Conservation (phyloP, 768 basidiomycete species). For the Rhizopogon salebrosus region DNA sequence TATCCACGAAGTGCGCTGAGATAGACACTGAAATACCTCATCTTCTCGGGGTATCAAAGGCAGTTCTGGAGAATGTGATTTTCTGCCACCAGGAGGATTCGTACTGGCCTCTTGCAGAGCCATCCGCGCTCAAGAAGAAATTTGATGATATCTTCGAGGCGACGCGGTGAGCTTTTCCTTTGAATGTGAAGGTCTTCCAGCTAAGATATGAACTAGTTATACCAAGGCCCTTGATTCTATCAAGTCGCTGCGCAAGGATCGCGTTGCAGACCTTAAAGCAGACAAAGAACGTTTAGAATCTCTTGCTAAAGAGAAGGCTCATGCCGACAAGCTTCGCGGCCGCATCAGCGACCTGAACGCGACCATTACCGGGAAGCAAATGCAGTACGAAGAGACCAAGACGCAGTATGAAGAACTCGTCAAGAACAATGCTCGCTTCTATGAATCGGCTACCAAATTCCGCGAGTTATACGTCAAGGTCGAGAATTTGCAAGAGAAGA, state of each 20-base stretch:
- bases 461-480: constrained; percentile 76
- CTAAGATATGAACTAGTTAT: constrained; percentile 50
- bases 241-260: constrained; percentile 85
- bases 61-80: constrained; percentile 98
- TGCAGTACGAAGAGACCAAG: constrained; percentile 68
- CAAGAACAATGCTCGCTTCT: constrained; percentile 69
- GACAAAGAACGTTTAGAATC: constrained; percentile 84
- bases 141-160: constrained; percentile 99
- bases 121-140: constrained; percentile 91
- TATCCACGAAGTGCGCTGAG: constrained; percentile 97
- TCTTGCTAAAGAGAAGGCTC: constrained; percentile 75
- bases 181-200: neutral
- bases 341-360: constrained; percentile 59
- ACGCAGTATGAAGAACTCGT: constrained; percentile 59
- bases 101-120: constrained; percentile 95
- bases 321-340: constrained; percentile 76
- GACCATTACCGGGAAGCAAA: constrained; percentile 63
- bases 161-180: constrained; percentile 58
- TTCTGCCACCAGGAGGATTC: constrained; percentile 99
- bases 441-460: constrained; percentile 80
- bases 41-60: constrained; percentile 91
- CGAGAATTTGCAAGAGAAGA: constrained; percentile 57
- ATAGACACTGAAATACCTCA: constrained; percentile 94
- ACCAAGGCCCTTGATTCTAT: constrained; percentile 95
- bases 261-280: constrained; percentile 83